phyloP scores from a whole-genome alignment of 495 filamentous ascomycete genomes.

The Daldinia grandis region DNA sequence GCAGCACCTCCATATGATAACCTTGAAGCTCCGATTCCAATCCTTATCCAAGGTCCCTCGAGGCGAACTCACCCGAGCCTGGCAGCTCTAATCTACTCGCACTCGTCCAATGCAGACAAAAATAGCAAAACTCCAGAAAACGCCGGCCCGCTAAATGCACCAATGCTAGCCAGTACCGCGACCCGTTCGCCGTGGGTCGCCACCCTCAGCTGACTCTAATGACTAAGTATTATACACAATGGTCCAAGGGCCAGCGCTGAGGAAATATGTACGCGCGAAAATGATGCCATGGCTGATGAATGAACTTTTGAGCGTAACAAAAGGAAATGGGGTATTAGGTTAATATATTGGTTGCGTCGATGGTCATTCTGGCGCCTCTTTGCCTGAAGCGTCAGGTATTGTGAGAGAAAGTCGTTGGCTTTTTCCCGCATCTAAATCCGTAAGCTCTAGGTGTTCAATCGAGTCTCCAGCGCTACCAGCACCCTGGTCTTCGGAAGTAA shows the following conservation, averaged over 20 bases:
- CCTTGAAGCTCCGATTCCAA: constrained; percentile 5
- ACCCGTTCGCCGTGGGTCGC: constrained; percentile 20
- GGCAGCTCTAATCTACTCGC: constrained; percentile 11
- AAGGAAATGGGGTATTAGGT: constrained; percentile 25
- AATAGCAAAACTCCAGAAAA: constrained; percentile 24
- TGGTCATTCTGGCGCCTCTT: constrained; percentile 26
- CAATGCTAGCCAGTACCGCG: constrained; percentile 29
- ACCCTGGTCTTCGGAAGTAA: constrained; percentile 1
- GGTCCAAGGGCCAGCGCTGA: constrained; percentile 25
- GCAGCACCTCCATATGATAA: constrained; percentile 19
- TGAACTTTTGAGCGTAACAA: constrained; percentile 24
- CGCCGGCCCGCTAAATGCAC: constrained; percentile 37
- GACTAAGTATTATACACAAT: constrained; percentile 46
- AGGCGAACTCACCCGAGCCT: constrained; percentile 10
- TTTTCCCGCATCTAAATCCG: constrained; percentile 12
- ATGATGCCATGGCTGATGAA: constrained; percentile 24
- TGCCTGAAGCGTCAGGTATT: constrained; percentile 28
- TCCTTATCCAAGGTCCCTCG: constrained; percentile 31
- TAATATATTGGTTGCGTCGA: constrained; percentile 10
- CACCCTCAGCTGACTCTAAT: constrained; percentile 29
- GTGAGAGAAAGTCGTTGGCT: constrained; percentile 36
- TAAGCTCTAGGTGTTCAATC: constrained; percentile 2
- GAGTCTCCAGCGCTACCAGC: constrained; percentile 3
- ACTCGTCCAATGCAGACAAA: constrained; percentile 17
- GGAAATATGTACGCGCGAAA: constrained; percentile 42